Conservation (phyloP, 192 early-diverging fungal species). For the Cladochytrium replicatum region DNA sequence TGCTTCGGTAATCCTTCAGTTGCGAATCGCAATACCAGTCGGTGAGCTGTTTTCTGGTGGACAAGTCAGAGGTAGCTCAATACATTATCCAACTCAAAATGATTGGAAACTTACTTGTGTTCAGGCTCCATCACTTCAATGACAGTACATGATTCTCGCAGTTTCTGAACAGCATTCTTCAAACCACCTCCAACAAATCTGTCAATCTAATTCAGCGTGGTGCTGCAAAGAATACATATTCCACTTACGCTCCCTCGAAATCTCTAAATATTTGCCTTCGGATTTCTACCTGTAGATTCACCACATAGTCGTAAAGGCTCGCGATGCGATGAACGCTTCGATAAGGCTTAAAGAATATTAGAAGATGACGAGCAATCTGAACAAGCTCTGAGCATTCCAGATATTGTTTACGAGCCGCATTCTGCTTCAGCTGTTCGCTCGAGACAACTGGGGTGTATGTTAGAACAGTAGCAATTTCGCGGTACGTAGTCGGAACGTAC, state of each 20-base stretch:
- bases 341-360: slow-evolving; percentile 65
- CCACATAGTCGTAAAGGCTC: slow-evolving; percentile 50
- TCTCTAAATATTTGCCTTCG: slow-evolving; percentile 56
- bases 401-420: slow-evolving; percentile 63
- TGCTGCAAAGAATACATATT: neutral
- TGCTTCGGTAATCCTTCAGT: slow-evolving; percentile 67
- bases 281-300: slow-evolving; percentile 50
- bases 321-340: slow-evolving; percentile 68
- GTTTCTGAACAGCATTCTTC: slow-evolving; percentile 27
- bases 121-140: slow-evolving; percentile 58
- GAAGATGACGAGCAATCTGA: slow-evolving; percentile 56
- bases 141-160: slow-evolving; percentile 72
- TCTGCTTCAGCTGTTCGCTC: slow-evolving; percentile 57
- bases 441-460: slow-evolving; percentile 33
- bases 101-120: slow-evolving; percentile 34
- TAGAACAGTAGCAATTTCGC: neutral
- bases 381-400: slow-evolving; percentile 68
- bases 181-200: slow-evolving; percentile 31
- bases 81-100: no score
- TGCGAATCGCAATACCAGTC: slow-evolving; percentile 78
- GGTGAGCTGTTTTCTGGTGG: slow-evolving; percentile 41
- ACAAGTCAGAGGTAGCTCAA: neutral
- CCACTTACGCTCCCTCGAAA: slow-evolving; percentile 56
- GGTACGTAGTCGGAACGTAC: slow-evolving; percentile 19
- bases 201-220: slow-evolving; percentile 1